These are phyloP conservation scores for Microglena sp. DNA, from an alignment of 139 green algal genomes.

Conservation along the genomic window DNA sequence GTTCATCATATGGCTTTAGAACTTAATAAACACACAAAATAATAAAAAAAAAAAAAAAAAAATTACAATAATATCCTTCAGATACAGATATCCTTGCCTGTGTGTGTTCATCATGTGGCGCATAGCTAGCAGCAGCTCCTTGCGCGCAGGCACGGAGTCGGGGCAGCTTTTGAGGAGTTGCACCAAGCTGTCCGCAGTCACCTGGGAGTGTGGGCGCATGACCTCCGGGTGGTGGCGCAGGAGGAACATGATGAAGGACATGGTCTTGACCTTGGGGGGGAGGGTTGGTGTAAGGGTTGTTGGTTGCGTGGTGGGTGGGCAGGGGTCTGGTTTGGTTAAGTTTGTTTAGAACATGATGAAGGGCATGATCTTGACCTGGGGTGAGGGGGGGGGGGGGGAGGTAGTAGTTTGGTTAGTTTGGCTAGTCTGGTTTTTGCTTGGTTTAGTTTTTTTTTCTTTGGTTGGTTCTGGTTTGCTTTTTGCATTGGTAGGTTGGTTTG, in stretches of 20 bases:
- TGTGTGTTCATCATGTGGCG: conserved; percentile 47
- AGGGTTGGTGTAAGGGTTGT: neutral
- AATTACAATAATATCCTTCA: neutral
- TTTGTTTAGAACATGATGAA: conserved; percentile 1
- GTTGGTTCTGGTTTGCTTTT: no score
- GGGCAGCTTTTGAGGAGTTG: conserved; percentile 32
- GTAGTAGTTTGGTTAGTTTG: no score
- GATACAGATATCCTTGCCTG: neutral
- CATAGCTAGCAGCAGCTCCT: conserved; percentile 72
- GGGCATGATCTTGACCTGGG: neutral
- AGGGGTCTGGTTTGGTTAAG: conserved; percentile 4
- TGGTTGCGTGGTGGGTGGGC: neutral
- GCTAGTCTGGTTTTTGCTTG: no score
- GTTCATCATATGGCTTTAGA: no score
- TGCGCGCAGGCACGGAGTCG: conserved; percentile 15
- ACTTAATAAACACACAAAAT: no score
- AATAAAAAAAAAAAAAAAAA: neutral
- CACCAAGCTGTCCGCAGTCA: conserved; percentile 7
- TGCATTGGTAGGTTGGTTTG: no score
- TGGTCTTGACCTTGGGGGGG: conserved; percentile 41
- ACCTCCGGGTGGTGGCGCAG: conserved; percentile 5
- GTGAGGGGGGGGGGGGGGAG: no score
- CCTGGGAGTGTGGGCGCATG: neutral
- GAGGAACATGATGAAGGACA: conserved; percentile 45
- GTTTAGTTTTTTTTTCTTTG: no score